Evolutionary conservation across 2,329 filamentous ascomycete genomes (phyloP).

Genomic region (Biscogniauxia sp.): DNA sequence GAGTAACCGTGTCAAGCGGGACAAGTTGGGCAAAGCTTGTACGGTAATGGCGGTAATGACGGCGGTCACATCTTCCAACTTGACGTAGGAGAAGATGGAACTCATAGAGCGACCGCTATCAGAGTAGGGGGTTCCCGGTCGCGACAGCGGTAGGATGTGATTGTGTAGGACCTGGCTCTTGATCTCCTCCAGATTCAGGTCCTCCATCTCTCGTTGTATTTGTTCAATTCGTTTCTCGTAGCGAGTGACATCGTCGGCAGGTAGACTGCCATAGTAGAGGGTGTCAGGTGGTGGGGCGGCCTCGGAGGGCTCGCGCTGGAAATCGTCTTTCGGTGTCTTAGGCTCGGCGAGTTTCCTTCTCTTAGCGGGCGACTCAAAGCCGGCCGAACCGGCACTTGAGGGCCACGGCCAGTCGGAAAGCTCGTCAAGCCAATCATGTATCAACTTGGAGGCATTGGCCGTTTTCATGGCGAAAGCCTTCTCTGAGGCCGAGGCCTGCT

Average conservation of each 20-base stretch:
- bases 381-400: conserved; percentile 44
- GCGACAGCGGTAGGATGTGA: conserved; percentile 65
- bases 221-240: conserved; percentile 74
- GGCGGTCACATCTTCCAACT: conserved; percentile 85
- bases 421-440: conserved; percentile 75
- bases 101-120: conserved; percentile 41
- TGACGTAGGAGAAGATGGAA: conserved; percentile 55
- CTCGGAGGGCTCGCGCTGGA: conserved; percentile 16
- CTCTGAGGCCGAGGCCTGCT: conserved; percentile 61
- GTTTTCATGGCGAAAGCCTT: conserved; percentile 70
- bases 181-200: conserved; percentile 77
- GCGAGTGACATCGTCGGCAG: conserved; percentile 57
- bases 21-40: conserved; percentile 80
- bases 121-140: conserved; percentile 47
- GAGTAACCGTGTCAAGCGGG: conserved; percentile 70
- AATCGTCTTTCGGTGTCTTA: conserved; percentile 19
- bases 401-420: conserved; percentile 61
- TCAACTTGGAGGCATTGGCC: conserved; percentile 66
- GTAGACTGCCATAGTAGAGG: conserved; percentile 69
- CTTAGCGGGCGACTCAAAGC: conserved; percentile 51
- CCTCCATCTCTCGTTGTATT: conserved; percentile 67
- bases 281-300: conserved; percentile 31
- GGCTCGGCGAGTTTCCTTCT: conserved; percentile 37
- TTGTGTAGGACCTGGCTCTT: conserved; percentile 84
- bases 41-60: conserved; percentile 88